A percentile compares a stretch with the other conserved stretches of the same genome.
Conservation (phyloP, 106 monocot genomes). For the Narthecium ossifragum region DNA sequence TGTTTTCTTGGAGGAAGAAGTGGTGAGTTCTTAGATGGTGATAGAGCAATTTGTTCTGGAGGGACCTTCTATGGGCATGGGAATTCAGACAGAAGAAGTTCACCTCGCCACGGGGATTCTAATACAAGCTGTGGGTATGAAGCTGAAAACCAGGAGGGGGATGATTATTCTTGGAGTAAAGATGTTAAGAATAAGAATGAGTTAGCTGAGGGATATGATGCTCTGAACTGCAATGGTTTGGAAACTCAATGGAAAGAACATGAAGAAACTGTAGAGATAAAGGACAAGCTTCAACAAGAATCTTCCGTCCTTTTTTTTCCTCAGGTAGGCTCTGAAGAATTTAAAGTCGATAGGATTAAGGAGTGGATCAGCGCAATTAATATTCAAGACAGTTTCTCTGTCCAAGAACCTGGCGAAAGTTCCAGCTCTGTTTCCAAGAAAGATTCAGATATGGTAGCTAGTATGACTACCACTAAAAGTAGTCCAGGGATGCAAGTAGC, state of each 20-base stretch:
- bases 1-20: background rate
- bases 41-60: conserved; percentile 1
- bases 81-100: conserved; percentile 8
- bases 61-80: background rate
- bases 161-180: background rate
- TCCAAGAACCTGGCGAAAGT: conserved; percentile 44
- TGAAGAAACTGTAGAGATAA: conserved; percentile 10
- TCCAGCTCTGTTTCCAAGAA: conserved; percentile 5
- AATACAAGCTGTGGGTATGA: conserved; percentile 5
- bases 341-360: conserved; percentile 48
- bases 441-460: conserved; percentile 14
- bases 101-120: conserved; percentile 5
- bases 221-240: conserved; percentile 2
- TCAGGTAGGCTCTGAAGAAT: conserved; percentile 22
- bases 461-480: conserved; percentile 18
- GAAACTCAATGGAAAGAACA: conserved; percentile 8
- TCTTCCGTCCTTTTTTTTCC: conserved; percentile 4
- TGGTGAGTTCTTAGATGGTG: background rate
- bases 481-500: conserved; percentile 30
- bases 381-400: conserved; percentile 18
- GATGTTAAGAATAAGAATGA: conserved; percentile 5
- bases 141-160: background rate
- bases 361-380: conserved; percentile 80
- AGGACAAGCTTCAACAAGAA: conserved; percentile 6
- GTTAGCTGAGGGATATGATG: conserved; percentile 4